Base-by-base conservation (phyloP, 495 filamentous ascomycete species). In the Penicillium soppii region DNA sequence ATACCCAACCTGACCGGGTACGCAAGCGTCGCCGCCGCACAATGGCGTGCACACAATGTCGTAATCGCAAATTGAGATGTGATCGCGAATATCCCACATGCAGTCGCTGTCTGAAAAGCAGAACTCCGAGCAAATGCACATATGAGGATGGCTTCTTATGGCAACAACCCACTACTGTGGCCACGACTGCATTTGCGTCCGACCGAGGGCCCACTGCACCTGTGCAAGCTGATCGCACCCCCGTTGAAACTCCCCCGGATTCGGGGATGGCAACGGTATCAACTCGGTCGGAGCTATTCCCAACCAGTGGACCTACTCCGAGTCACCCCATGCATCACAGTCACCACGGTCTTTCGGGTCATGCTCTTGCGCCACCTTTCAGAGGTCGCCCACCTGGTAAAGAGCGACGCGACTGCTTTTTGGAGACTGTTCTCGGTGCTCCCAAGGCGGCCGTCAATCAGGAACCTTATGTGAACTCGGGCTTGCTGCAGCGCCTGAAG, bases 1-100 rank as follows among this genome's bases (percentile, higher is more conserved):
- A 27, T 29, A 40, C 47, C 21, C 60, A 53, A 32, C 49, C 51
- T 7, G 62, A 68, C 5, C 63, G 72, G 42, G 65, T 67, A 44
- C 69, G 72, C 21, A 76, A 76, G 61, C 56, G 73, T 25, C 66
- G 69, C 43, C 57, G 73, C 13, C 67, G 71, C 17, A 74, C 72
- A 6, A 66, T 72, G 54, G 65, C 72, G 15, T 76, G 74, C 55
- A 69, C 68, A 33, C 68, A 78, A 43, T 89, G 85, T 51, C 84
- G 85, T 54, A 78, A 78, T 50, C 72, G 85, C 46, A 89, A 89
- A 67, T 79, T 88, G 58, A 83, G 82, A 58, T 89, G 86, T 64
- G 83, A 88, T 59, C 80, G 84, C 36, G 74, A 77, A 33, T 84
- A 82, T 62, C 84, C 86, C 16, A 61, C 68, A 1, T 89, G 85